Evolutionary conservation across 345 rosid genomes (phyloP).

Genomic region (Acer yangbiense): DNA sequence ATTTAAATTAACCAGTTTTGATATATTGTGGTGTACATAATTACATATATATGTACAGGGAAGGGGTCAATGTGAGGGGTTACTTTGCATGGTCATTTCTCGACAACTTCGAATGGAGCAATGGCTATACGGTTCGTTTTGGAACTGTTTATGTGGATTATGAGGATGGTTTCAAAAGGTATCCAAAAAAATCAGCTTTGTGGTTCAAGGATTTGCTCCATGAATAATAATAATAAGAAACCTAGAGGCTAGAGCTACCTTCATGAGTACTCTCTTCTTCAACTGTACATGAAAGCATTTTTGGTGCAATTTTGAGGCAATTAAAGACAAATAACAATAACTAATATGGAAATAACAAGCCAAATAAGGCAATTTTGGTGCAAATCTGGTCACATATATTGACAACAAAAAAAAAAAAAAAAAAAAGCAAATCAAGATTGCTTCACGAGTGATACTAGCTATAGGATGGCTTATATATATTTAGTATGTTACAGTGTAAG

Average conservation of each 20-base stretch:
- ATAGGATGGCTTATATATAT: too few species aligned
- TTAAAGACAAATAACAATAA: not conserved
- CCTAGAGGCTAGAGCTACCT: too few species aligned
- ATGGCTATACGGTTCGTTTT: slow-evolving; percentile 8
- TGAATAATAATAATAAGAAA: not conserved
- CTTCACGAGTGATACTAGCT: too few species aligned
- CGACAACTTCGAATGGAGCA: slow-evolving; percentile 11
- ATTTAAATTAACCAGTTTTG: not conserved
- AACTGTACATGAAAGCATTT: not conserved
- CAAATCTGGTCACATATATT: too few species aligned
- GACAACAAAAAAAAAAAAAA: too few species aligned
- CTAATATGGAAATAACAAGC: not conserved
- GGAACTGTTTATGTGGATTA: slow-evolving; percentile 9
- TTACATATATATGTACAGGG: not conserved
- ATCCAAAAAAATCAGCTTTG: not conserved
- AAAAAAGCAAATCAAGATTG: too few species aligned
- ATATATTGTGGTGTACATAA: too few species aligned
- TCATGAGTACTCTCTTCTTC: too few species aligned
- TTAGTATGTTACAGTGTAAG: too few species aligned
- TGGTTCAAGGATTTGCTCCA: not conserved
- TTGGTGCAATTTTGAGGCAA: not conserved
- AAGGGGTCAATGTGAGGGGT: not conserved
- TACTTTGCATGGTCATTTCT: slow-evolving; percentile 11
- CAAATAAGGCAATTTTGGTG: too few species aligned
- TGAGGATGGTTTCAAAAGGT: slow-evolving; percentile 7